Base-by-base conservation (phyloP, 768 basidiomycete genomes). In the Suillus occidentalis region DNA sequence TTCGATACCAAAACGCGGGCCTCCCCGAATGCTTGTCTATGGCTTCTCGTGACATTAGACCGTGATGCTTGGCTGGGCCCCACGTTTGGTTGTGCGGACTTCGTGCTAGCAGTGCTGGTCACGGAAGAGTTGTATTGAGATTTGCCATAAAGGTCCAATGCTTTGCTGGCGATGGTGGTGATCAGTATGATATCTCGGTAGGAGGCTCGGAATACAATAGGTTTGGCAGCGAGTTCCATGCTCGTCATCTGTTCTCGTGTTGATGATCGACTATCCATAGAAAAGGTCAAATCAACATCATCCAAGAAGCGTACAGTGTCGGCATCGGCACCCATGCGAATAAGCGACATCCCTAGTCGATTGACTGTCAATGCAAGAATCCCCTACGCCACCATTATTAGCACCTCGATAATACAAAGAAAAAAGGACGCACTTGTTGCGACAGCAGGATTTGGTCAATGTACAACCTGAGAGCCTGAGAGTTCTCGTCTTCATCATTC, bases 151-250 rank as follows among this genome's bases (percentile, higher is more conserved):
- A 95, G 81, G 63, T 90, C 89, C 42, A 93, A 78, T 0, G 95
- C 97, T 66, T 90, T 94, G 74, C 94, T 94, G 69, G 92, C 84
- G 66, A 97, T 96, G 4, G 87, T 80, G 55, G 84, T 88, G 68
- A 99, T 98, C 68, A 99, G 84, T 68, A 86, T 87, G 74, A 99
- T 93, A 73, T 99, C 97, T 22, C 94, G 87, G 72, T 95, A 95
- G 0, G 97, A 98, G n/a, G 94, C 94, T 31, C 97, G 86, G 75
- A 99, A 90, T 62, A 98, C 85, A 69, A 99, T 84, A 2, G 95
- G 91, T 66, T 92, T 90, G 31, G 87, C 79, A 20, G 84, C 81
- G n/a, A 95, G 73, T 72, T 97, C 95, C 65, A 98, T 89, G 71
- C 83, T 94, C 12, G 90, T 90, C 80, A 89, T 89, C 68, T 90